Base-by-base conservation (phyloP, 2,329 filamentous ascomycete genomes). In the Paecilomyces fulvus region DNA sequence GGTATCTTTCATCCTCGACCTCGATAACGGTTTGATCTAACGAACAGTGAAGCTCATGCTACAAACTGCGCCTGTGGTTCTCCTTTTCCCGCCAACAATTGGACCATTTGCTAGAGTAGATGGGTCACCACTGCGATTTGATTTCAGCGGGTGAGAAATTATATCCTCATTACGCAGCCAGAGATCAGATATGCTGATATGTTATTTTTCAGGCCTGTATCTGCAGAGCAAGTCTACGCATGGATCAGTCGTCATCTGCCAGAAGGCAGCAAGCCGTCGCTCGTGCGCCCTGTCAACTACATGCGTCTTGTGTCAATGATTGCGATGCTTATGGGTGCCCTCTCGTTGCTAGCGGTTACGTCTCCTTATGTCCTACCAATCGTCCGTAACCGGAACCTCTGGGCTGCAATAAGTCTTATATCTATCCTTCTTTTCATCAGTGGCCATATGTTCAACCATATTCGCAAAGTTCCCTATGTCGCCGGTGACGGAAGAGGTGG, bases 361-460 rank as follows among this genome's bases (percentile, higher is more conserved):
- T 88, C 85, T 64, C 89, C 90, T 5, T 95, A 92, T 66, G 67
- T 96, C 11, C 70, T 92, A 10, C 92, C 92, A 2, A 67, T 96
- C 58, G 72, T 96, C 33, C 89, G 91, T 73, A 96, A 88, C 78
- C 88, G 92, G 64, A 97, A 95, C 67, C 76, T 97, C 17, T 99
- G 94, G 94, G 92, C 92, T 23, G 90, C 89, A 21, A 75, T 95
- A 66, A 95, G 89, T 73, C 78, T 99, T 63, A 91, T 97, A 66
- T 80, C 86, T 12, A 92, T 99, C 60, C 82, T 99, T 48, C 80
- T 96, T 57, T 99, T 97, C 76, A 96, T 88, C 51, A 94, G 89
- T 65, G 95, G 94, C 43, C 92, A 97, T 75, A 99, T 99, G 95
- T 99, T 95, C 82, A 99, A 97, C 74, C 92, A 96, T 70, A 99